These are phyloP conservation scores for Pisolithus marmoratus DNA, from an alignment of 768 basidiomycete species.

Conservation along the genomic window DNA sequence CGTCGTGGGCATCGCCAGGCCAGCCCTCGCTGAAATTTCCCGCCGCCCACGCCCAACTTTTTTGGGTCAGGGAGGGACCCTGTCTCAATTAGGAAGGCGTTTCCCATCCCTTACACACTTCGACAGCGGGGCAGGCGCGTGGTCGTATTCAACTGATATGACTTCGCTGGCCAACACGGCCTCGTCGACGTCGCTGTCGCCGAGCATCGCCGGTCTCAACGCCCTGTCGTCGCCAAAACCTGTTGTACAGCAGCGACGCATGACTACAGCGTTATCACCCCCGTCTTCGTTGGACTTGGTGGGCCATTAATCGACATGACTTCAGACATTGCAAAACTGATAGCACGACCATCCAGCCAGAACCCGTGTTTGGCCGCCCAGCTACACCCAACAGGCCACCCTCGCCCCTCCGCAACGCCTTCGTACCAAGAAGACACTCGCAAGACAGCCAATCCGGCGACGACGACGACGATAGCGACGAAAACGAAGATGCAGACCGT, in stretches of 20 bases:
- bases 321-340: not conserved
- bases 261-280: conserved; percentile 34
- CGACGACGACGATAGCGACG: conserved; percentile 36
- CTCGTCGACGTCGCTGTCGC: conserved; percentile 28
- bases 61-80: conserved; percentile 12
- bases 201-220: conserved; percentile 30
- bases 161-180: conserved; percentile 24
- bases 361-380: conserved; percentile 38
- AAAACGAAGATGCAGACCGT: conserved; percentile 21
- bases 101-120: conserved; percentile 15
- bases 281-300: conserved; percentile 39
- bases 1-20: conserved; percentile 33
- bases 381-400: conserved; percentile 43
- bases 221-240: conserved; percentile 26
- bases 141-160: conserved; percentile 10
- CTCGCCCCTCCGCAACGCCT: conserved; percentile 67
- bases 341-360: conserved; percentile 32
- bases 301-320: not conserved
- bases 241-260: conserved; percentile 29
- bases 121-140: conserved; percentile 8
- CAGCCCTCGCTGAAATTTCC: conserved; percentile 6
- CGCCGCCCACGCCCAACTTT: conserved; percentile 6
- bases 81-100: conserved; percentile 10
- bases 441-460: conserved; percentile 43
- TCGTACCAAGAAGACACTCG: conserved; percentile 43